A percentile compares a stretch with the other conserved stretches of the same genome.
These are phyloP conservation scores for Pinus albicaulis DNA, from an alignment of 75 land plant species.

Conservation along the genomic window DNA sequence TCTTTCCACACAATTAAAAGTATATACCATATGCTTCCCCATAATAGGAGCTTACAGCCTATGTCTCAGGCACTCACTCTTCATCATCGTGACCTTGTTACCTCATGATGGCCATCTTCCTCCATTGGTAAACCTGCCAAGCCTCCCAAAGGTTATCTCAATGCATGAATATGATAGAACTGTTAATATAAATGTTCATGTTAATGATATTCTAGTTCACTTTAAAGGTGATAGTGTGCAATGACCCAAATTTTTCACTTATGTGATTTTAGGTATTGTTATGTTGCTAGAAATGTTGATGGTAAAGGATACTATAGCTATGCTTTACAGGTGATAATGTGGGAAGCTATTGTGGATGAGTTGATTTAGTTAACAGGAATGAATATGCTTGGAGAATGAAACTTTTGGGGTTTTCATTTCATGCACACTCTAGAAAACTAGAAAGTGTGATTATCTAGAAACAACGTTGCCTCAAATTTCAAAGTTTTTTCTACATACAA, in stretches of 20 bases:
- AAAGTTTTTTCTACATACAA: neutral
- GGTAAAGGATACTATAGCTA: neutral
- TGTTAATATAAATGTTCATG: too few species aligned
- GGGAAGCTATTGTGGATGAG: neutral
- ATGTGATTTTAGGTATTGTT: neutral
- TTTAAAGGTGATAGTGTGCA: too few species aligned
- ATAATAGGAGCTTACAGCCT: too few species aligned
- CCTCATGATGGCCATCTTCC: too few species aligned
- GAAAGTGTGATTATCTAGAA: neutral
- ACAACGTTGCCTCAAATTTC: neutral
- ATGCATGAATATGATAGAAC: too few species aligned
- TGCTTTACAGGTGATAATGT: neutral
- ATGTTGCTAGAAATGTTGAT: neutral
- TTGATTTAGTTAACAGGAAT: neutral
- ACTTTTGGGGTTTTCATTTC: neutral
- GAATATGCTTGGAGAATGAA: neutral
- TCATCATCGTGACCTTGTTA: too few species aligned
- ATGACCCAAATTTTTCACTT: neutral
- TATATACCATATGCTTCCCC: too few species aligned
- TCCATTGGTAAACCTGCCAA: too few species aligned
- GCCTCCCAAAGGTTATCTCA: too few species aligned
- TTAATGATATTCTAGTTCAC: too few species aligned
- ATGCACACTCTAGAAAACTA: neutral
- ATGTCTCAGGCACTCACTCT: too few species aligned
- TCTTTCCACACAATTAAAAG: too few species aligned